Evolutionary conservation across 1,284 basidiomycete species (phyloP).

Genomic region (Trametes hirsuta): DNA sequence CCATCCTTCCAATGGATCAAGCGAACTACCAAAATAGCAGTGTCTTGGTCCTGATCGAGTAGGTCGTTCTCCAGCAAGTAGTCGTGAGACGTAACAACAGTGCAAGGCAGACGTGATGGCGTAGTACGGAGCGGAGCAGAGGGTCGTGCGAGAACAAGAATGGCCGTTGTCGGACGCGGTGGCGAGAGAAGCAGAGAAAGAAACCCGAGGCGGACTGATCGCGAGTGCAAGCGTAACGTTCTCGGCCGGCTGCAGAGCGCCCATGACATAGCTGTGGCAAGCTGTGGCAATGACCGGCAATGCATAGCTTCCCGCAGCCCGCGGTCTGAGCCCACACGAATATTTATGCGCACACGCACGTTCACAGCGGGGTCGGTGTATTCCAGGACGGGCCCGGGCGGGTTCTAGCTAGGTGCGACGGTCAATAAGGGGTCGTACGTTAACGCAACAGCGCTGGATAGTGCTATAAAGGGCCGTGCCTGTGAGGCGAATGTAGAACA

Average conservation of each 20-base stretch:
- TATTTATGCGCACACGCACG: background rate
- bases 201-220: constrained; percentile 8
- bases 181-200: constrained; percentile 1
- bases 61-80: background rate
- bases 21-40: background rate
- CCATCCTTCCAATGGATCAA: constrained; percentile 34
- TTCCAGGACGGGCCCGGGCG: too few species aligned
- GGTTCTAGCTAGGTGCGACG: too few species aligned
- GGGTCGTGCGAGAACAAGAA: background rate
- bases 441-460: background rate
- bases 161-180: background rate
- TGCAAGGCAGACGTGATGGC: background rate
- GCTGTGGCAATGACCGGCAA: background rate
- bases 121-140: background rate
- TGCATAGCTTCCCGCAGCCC: constrained; percentile 5
- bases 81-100: background rate
- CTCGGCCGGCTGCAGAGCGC: constrained; percentile 11
- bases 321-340: background rate
- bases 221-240: background rate
- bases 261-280: constrained; percentile 15
- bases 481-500: background rate
- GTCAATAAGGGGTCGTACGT: too few species aligned
- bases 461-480: background rate
- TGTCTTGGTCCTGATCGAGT: background rate
- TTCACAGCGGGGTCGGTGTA: background rate